phyloP scores from a whole-genome alignment of 495 filamentous ascomycete species.

The Schizothecium vesticola region DNA sequence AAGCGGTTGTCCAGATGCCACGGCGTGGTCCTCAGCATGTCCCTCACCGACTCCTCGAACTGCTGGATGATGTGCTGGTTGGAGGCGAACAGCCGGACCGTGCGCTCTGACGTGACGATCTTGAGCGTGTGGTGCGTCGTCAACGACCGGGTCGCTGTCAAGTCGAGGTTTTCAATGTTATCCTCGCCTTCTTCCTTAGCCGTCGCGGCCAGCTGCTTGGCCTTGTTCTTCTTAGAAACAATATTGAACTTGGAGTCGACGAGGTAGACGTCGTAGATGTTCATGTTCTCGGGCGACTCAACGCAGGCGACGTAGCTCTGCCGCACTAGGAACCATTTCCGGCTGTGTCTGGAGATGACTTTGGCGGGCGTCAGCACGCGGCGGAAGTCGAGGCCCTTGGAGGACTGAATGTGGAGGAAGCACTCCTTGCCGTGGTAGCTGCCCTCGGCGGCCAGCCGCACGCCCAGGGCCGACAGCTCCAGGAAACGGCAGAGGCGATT shows the following conservation, averaged over 20 bases:
- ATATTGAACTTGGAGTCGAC: conserved; percentile 81
- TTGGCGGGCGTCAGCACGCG: conserved; percentile 69
- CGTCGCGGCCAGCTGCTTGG: conserved; percentile 58
- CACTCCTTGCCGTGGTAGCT: conserved; percentile 98
- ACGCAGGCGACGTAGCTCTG: conserved; percentile 97
- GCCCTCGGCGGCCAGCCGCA: conserved; percentile 90
- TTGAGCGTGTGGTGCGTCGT: conserved; percentile 77
- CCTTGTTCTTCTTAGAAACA: conserved; percentile 66
- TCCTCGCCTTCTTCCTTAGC: conserved; percentile 38
- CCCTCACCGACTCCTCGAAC: conserved; percentile 85
- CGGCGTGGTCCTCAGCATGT: conserved; percentile 72
- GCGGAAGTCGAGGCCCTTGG: conserved; percentile 85
- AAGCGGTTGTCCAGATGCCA: conserved; percentile 86
- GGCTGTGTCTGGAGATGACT: conserved; percentile 73
- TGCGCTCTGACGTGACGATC: conserved; percentile 80
- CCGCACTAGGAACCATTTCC: conserved; percentile 97
- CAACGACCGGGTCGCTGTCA: conserved; percentile 51
- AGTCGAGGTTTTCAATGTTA: conserved; percentile 31
- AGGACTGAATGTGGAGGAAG: conserved; percentile 81
- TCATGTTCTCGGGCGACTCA: conserved; percentile 96
- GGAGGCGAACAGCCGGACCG: conserved; percentile 83
- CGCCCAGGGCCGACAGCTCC: conserved; percentile 88
- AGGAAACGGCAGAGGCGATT: conserved; percentile 95
- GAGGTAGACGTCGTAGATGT: conserved; percentile 97
- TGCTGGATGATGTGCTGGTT: conserved; percentile 85